Evolutionary conservation across 116 monocot genomes (phyloP).

Genomic region (Trichopus zeylanicus): DNA sequence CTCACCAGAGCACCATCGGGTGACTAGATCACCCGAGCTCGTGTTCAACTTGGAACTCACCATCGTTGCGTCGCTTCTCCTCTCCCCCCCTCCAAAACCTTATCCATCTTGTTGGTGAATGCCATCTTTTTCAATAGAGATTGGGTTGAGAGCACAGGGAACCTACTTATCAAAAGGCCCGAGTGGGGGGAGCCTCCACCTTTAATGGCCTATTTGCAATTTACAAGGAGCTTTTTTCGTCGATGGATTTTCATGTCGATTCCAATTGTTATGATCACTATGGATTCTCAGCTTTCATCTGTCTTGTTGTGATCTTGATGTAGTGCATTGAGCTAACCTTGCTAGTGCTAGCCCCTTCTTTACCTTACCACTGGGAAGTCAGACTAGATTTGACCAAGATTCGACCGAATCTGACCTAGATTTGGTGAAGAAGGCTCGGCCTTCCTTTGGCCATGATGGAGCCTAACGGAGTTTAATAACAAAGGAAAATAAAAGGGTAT

Average conservation of each 20-base stretch:
- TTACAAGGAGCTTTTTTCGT: conserved; percentile 58
- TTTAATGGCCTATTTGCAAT: conserved; percentile 69
- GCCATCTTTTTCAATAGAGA: conserved; percentile 89
- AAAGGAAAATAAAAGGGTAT: no score
- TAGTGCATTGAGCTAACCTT: no score
- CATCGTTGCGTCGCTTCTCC: neutral
- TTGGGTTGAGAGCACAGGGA: conserved; percentile 47
- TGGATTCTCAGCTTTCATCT: conserved; percentile 59
- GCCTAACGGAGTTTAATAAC: no score
- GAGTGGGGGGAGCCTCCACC: conserved; percentile 66
- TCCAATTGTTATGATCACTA: conserved; percentile 49
- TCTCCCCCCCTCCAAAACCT: no score
- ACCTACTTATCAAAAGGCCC: conserved; percentile 59
- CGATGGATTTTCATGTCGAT: conserved; percentile 37
- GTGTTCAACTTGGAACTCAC: neutral
- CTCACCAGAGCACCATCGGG: no score
- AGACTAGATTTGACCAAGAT: no score
- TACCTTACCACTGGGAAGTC: no score
- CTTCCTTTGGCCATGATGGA: no score
- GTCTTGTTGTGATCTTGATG: conserved; percentile 33
- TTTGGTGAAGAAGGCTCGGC: no score
- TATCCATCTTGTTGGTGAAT: conserved; percentile 46
- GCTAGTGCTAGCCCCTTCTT: no score
- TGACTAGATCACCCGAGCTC: no score
- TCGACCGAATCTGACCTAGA: no score